Evolutionary conservation across 2,329 filamentous ascomycete species (phyloP).

Genomic region (Trichoderma semiorbis): DNA sequence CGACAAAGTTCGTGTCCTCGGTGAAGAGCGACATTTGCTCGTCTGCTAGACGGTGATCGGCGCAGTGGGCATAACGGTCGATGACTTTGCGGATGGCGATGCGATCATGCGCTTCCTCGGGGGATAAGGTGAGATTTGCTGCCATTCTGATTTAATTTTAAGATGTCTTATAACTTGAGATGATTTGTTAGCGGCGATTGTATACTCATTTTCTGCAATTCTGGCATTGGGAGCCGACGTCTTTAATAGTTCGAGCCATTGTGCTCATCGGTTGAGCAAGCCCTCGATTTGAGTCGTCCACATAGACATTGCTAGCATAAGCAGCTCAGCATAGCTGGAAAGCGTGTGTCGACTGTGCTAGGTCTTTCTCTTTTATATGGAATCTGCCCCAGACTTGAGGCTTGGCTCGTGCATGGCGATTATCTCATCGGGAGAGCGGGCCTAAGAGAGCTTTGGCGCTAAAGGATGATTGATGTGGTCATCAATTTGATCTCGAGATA

Average conservation of each 20-base stretch:
- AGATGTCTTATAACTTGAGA: not conserved
- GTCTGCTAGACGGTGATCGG: conserved; percentile 8
- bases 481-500: not conserved
- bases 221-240: not conserved
- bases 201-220: not conserved
- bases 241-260: not conserved
- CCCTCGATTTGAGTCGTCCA: not conserved
- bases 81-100: conserved; percentile 9
- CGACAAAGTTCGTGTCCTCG: not conserved
- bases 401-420: not conserved
- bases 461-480: not conserved
- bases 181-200: not conserved
- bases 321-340: not conserved
- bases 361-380: not conserved
- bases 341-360: not conserved
- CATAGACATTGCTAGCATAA: not conserved
- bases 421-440: not conserved
- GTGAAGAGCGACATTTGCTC: conserved; percentile 14
- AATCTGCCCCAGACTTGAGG: not conserved
- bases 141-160: not conserved
- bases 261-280: not conserved
- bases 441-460: not conserved
- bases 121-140: not conserved
- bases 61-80: conserved; percentile 12
- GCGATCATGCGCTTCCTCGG: conserved; percentile 2